Base-by-base conservation (phyloP, 371 early-diverging fungal genomes). In the Zancudomyces culisetae region DNA sequence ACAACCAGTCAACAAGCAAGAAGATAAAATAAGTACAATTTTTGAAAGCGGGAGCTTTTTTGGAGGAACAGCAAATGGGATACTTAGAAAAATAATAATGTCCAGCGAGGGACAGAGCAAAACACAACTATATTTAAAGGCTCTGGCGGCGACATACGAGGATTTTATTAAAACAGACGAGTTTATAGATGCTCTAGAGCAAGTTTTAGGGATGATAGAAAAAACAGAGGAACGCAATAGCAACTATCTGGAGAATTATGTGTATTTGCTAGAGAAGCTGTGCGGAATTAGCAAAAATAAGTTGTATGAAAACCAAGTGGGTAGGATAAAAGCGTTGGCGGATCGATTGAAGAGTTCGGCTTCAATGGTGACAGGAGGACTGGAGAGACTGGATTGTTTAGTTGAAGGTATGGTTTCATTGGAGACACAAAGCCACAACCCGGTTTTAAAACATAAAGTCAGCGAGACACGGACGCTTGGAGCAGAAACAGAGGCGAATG, bases 71-170 rank as follows among this genome's bases (percentile, higher is more conserved):
- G n/a, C 26, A 27, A 20, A 27, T 6, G 48, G 53, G 4, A 45
- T 57, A 41, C 48, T 39, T 2, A 35, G 51, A 26, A 27, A 50
- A n/a, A n/a, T n/a, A n/a, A n/a, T n/a, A n/a, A n/a, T n/a, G n/a
- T n/a, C n/a, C n/a, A n/a, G n/a, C n/a, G n/a, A n/a, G n/a, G n/a
- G n/a, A n/a, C n/a, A n/a, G n/a, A n/a, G n/a, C n/a, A n/a, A n/a
- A n/a, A n/a, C n/a, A n/a, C n/a, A n/a, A n/a, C n/a, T n/a, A n/a
- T n/a, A n/a, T n/a, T n/a, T n/a, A n/a, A n/a, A n/a, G 13, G 61
- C 73, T n/a, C 75, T 85, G 56, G 63, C 79, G 4, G 56, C 72
- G 13, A 78, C 77, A 0, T 83, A 76, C 48, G 59, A 71, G 4
- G 59, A 68, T 22, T 78, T 83, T 29, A 75, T 79, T 29, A 69